These are phyloP conservation scores for Podila epigama DNA, from an alignment of 192 early-diverging fungal species.

Conservation along the genomic window DNA sequence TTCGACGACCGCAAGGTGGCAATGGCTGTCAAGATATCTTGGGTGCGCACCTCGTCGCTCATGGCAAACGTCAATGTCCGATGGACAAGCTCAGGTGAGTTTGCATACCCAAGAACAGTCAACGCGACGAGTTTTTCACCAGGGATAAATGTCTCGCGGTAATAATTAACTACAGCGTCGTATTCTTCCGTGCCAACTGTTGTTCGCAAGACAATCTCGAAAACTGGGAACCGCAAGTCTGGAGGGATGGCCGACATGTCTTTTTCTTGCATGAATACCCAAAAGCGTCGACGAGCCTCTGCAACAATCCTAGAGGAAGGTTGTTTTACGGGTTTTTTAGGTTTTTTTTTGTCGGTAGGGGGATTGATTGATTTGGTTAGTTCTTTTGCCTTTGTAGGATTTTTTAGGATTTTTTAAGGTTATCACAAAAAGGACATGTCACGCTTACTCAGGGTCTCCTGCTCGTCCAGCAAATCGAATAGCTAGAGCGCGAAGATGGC, in stretches of 20 bases:
- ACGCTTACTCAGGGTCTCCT: constrained; percentile 61
- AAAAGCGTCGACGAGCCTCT: constrained; percentile 77
- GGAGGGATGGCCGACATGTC: constrained; percentile 62
- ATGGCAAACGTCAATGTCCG: constrained; percentile 63
- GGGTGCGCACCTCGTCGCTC: constrained; percentile 63
- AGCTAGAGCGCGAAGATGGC: constrained; percentile 70
- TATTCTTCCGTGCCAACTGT: constrained; percentile 52
- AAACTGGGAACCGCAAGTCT: constrained; percentile 69
- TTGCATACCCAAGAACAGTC: constrained; percentile 61
- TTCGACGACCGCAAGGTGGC: constrained; percentile 58
- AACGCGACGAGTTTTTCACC: constrained; percentile 69
- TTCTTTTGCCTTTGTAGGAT: no score
- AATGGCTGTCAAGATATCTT: constrained; percentile 60
- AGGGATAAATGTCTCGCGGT: constrained; percentile 56
- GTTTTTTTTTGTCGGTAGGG: no score
- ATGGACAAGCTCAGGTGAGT: constrained; percentile 54
- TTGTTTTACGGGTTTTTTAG: background rate
- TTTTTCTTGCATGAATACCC: constrained; percentile 62
- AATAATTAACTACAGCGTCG: constrained; percentile 53
- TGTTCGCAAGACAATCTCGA: constrained; percentile 65
- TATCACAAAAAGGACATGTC: constrained; percentile 26
- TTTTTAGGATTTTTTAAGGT: constrained; percentile 50
- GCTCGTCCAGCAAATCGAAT: constrained; percentile 69
- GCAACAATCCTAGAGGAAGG: constrained; percentile 60
- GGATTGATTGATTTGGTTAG: no score